Evolutionary conservation across 1,284 basidiomycete genomes (phyloP), one percentile per base, ranked within the genome.

Genomic region (Boletus sp.): DNA sequence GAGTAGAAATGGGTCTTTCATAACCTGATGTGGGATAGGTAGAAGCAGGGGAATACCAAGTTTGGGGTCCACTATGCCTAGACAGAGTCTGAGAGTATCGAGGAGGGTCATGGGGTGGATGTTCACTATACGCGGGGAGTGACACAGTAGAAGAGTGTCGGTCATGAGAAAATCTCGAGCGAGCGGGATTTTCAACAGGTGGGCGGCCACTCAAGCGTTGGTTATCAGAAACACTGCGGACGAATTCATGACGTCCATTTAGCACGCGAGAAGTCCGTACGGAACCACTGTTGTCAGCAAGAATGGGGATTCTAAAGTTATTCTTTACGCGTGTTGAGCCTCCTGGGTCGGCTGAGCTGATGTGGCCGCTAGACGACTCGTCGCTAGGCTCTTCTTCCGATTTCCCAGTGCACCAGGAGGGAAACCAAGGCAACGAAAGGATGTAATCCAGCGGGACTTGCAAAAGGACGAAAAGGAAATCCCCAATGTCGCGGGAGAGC

Each of bases 391-490:
- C 53, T 46, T 55, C 46, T 16, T 51, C 50, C 26, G 7, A 25
- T 25, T 62, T 53, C 34, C 33, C 50, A 13, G 45, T 40, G 17
- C 35, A 51, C 58, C 50, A 50, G 36, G 23, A 51, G 38, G 50
- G 38, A 50, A 64, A 43, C 60, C 61, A 62, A 69, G 77, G 80
- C 66, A 71, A 77, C 3, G 70, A 67, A 39, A 70, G 53, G 14
- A 71, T 64, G 39, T 74, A 59, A 44, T 74, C 72, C 49, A 81
- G 52, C 1, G 86, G 85, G 37, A 81, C 70, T 40, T 72, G 72
- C 22, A 75, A 62, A 4, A 84, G 50, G 19, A 81, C 70, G 41
- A 84, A 71, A n/a, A 80, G 34, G 47, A 89, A 75, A 61, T 88
- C 87, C 22, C 82, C 82, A 36, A 82, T 57, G 61, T 80, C 77